These are phyloP conservation scores for Fusarium papillatum DNA, from an alignment of 2,329 filamentous ascomycete species.

Conservation along the genomic window DNA sequence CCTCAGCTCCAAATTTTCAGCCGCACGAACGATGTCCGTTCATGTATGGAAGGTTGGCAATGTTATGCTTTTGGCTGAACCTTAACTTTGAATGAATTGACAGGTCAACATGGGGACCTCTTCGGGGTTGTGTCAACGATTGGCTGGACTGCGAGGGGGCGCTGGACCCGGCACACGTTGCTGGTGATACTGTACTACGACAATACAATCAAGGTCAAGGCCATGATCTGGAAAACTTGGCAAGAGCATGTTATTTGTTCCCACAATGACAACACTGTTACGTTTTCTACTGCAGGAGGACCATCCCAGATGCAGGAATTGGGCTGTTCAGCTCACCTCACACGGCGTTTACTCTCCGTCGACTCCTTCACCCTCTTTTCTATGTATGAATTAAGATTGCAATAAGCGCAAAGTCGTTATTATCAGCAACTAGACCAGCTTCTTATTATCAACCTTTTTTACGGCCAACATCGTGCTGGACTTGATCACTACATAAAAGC, in stretches of 20 bases:
- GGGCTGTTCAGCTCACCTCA: neutral
- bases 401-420: neutral
- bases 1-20: neutral
- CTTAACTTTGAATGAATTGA: neutral
- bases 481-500: neutral
- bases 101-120: neutral
- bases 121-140: neutral
- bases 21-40: neutral
- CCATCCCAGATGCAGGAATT: neutral
- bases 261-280: neutral
- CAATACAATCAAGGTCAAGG: neutral
- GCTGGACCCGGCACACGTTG: neutral
- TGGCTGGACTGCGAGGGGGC: neutral
- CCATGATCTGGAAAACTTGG: neutral
- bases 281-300: neutral
- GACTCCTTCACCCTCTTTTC: neutral
- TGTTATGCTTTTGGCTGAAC: neutral
- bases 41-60: neutral
- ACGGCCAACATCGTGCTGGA: no score
- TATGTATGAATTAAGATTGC: neutral
- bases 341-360: neutral
- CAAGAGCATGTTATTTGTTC: neutral
- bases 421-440: neutral
- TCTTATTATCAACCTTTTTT: neutral
- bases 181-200: neutral